Percentiles rank a stretch among this genome's conserved stretches.
These are phyloP conservation scores for Solanum ossicruentum DNA, from an alignment of 257 asterid species.

Conservation along the genomic window DNA sequence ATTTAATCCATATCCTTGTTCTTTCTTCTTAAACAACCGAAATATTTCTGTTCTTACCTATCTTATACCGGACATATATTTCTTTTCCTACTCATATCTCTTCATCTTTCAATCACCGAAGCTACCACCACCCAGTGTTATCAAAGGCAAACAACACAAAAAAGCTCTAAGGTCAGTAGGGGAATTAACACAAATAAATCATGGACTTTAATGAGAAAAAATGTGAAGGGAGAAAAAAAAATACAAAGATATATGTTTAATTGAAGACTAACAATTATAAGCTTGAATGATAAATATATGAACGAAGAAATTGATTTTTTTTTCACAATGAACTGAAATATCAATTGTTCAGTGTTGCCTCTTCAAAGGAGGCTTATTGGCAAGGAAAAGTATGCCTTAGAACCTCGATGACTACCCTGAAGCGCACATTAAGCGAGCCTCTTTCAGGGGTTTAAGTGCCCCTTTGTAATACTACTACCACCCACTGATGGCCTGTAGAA, in stretches of 20 bases:
- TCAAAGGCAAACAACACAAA: background rate
- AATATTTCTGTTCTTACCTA: background rate
- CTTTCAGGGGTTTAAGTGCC: background rate
- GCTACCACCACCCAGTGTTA: background rate
- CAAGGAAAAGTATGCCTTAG: background rate
- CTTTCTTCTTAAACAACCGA: background rate
- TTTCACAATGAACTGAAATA: background rate
- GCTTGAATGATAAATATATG: background rate
- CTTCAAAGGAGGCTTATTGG: background rate
- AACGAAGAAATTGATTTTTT: background rate
- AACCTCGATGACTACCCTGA: background rate
- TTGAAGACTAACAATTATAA: background rate
- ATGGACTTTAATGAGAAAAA: background rate
- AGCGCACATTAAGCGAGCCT: background rate
- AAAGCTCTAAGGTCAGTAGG: background rate
- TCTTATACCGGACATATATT: background rate
- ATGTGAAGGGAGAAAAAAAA: background rate
- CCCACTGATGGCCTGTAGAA: background rate
- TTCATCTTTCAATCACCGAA: background rate
- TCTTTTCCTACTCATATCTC: background rate
- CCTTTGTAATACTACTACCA: background rate
- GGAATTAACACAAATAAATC: background rate
- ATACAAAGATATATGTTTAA: background rate
- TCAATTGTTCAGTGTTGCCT: background rate
- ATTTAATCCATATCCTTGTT: background rate